Evolutionary conservation across 495 filamentous ascomycete species (phyloP).

Genomic region (Halenospora varia): DNA sequence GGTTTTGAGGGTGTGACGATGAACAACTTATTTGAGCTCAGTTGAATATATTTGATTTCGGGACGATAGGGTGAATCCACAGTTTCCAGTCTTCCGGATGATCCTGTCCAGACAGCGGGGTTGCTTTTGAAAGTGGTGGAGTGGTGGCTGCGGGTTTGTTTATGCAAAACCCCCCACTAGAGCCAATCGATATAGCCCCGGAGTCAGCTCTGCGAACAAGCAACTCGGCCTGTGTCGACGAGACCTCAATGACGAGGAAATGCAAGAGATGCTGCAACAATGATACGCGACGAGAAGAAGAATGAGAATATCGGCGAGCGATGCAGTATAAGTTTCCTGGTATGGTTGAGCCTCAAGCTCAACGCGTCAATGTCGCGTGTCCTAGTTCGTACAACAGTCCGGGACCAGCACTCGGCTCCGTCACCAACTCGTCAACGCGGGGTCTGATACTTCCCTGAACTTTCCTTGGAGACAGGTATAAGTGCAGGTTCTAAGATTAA

Average conservation of each 20-base stretch:
- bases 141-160: slow-evolving; percentile 15
- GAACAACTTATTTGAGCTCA: neutral
- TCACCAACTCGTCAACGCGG: neutral
- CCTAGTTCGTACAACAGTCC: neutral
- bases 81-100: slow-evolving; percentile 6
- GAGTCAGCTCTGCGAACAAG: slow-evolving; percentile 1
- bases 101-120: slow-evolving; percentile 10
- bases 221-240: slow-evolving; percentile 3
- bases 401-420: neutral
- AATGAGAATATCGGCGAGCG: neutral
- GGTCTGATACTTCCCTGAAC: slow-evolving; percentile 10
- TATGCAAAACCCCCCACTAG: slow-evolving; percentile 21
- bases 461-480: slow-evolving; percentile 1
- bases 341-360: slow-evolving; percentile 3
- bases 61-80: slow-evolving; percentile 7
- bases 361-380: slow-evolving; percentile 16
- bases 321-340: neutral
- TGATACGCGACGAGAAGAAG: neutral
- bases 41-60: neutral
- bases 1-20: neutral
- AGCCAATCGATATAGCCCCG: neutral
- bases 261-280: neutral
- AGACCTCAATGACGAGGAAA: neutral
- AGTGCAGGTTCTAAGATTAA: slow-evolving; percentile 1
- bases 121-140: neutral